These are phyloP conservation scores for Hirsutella thompsonii DNA, from an alignment of 2,329 filamentous ascomycete genomes.

Conservation along the genomic window DNA sequence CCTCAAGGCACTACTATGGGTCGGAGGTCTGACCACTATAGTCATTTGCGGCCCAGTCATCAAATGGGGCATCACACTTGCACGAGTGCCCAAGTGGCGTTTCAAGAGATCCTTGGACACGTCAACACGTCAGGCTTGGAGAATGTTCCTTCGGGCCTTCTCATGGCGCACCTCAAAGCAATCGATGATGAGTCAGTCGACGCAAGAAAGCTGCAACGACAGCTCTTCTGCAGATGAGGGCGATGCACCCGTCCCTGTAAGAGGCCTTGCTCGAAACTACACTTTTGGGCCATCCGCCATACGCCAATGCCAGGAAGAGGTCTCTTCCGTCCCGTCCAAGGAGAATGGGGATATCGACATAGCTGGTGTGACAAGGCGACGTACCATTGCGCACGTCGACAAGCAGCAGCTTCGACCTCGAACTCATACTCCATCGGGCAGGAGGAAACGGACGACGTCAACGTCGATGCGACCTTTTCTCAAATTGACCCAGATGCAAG, in stretches of 20 bases:
- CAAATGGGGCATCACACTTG: slow-evolving; percentile 71
- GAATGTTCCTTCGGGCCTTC: slow-evolving; percentile 25
- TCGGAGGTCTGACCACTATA: slow-evolving; percentile 66
- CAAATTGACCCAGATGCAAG: slow-evolving; percentile 68
- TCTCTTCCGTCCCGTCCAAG: slow-evolving; percentile 8
- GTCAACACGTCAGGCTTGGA: slow-evolving; percentile 23
- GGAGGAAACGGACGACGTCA: slow-evolving; percentile 52
- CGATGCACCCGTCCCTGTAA: slow-evolving; percentile 9
- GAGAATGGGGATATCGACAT: slow-evolving; percentile 7
- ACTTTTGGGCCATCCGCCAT: slow-evolving; percentile 13
- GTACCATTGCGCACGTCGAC: slow-evolving; percentile 37
- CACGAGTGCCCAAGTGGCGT: slow-evolving; percentile 83
- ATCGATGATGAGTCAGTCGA: slow-evolving; percentile 18
- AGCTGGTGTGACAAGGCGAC: slow-evolving; percentile 21
- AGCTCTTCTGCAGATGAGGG: slow-evolving; percentile 19
- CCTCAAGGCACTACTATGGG: slow-evolving; percentile 74
- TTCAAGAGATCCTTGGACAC: slow-evolving; percentile 46
- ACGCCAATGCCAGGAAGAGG: slow-evolving; percentile 4
- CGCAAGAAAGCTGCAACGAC: slow-evolving; percentile 19
- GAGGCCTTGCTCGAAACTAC: slow-evolving; percentile 13
- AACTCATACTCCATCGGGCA: slow-evolving; percentile 47
- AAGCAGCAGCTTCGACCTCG: slow-evolving; percentile 23
- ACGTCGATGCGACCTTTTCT: slow-evolving; percentile 60
- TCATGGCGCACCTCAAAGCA: slow-evolving; percentile 34
- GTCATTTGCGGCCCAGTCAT: slow-evolving; percentile 62